Evolutionary conservation across 2,329 filamentous ascomycete genomes (phyloP).

Genomic region (Lachnellula suecica): DNA sequence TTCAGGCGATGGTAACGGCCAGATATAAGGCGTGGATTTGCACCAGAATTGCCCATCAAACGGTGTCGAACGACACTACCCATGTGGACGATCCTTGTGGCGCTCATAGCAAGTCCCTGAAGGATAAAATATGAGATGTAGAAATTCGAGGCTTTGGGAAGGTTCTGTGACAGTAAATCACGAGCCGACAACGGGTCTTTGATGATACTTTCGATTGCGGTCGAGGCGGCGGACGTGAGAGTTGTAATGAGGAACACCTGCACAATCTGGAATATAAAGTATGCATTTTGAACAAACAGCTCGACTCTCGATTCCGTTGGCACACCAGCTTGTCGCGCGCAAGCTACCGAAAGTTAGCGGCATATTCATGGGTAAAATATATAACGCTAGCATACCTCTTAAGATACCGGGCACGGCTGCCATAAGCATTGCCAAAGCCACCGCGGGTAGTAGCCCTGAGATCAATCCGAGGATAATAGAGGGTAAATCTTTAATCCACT

Average conservation of each 20-base stretch:
- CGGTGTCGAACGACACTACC: slow-evolving; percentile 56
- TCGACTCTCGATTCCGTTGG: slow-evolving; percentile 60
- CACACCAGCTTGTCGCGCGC: slow-evolving; percentile 58
- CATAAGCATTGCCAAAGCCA: slow-evolving; percentile 61
- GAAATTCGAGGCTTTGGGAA: slow-evolving; percentile 65
- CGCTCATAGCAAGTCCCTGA: slow-evolving; percentile 62
- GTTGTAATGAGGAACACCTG: slow-evolving; percentile 71
- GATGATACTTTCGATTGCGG: slow-evolving; percentile 51
- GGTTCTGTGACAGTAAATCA: slow-evolving; percentile 50
- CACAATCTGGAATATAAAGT: slow-evolving; percentile 62
- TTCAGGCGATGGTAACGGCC: slow-evolving; percentile 52
- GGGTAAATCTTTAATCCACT: slow-evolving; percentile 58
- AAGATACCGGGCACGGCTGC: slow-evolving; percentile 59
- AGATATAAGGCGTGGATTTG: slow-evolving; percentile 62
- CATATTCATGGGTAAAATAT: slow-evolving; percentile 13
- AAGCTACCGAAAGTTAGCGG: slow-evolving; percentile 36
- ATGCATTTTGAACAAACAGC: slow-evolving; percentile 61
- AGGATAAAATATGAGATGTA: slow-evolving; percentile 69
- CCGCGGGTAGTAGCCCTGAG: slow-evolving; percentile 59
- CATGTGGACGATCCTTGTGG: slow-evolving; percentile 58
- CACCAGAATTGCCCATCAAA: slow-evolving; percentile 55
- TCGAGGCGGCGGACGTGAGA: slow-evolving; percentile 58
- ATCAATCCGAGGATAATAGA: slow-evolving; percentile 56
- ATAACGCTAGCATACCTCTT: slow-evolving; percentile 43
- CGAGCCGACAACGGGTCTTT: slow-evolving; percentile 47